Conservation (phyloP, 1,284 basidiomycete genomes). For the Lentinula novae-zelandiae region DNA sequence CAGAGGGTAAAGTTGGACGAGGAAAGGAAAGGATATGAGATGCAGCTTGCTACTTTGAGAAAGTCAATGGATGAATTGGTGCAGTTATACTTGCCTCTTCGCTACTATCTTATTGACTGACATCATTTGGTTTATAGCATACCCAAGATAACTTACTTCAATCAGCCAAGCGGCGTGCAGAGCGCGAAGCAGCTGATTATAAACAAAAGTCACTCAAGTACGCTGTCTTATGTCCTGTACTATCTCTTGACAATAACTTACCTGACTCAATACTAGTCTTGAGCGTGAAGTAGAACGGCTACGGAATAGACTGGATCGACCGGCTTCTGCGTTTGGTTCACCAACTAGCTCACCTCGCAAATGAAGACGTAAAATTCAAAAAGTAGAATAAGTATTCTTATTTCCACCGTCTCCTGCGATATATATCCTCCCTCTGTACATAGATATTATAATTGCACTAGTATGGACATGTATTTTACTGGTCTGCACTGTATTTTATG, state of each 20-base stretch:
- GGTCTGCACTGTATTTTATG: neutral
- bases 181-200: constrained; percentile 70
- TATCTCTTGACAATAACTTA: constrained; percentile 8
- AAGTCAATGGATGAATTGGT: constrained; percentile 59
- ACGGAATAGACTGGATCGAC: constrained; percentile 57
- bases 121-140: constrained; percentile 43
- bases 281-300: constrained; percentile 70
- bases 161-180: constrained; percentile 69
- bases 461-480: neutral
- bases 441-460: neutral
- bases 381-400: neutral
- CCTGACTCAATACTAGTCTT: constrained; percentile 36
- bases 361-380: constrained; percentile 7
- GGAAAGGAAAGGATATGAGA: constrained; percentile 56
- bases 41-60: constrained; percentile 53
- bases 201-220: constrained; percentile 70
- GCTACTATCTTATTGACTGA: neutral
- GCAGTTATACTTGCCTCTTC: constrained; percentile 10
- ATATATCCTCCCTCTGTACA: neutral
- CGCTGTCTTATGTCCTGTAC: constrained; percentile 19
- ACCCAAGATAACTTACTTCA: constrained; percentile 64
- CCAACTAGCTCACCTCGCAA: constrained; percentile 30
- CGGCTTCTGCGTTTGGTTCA: constrained; percentile 27
- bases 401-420: neutral
- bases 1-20: constrained; percentile 60